These are phyloP conservation scores for Trichoderma gracile DNA, from an alignment of 2,329 filamentous ascomycete species.

Conservation along the genomic window DNA sequence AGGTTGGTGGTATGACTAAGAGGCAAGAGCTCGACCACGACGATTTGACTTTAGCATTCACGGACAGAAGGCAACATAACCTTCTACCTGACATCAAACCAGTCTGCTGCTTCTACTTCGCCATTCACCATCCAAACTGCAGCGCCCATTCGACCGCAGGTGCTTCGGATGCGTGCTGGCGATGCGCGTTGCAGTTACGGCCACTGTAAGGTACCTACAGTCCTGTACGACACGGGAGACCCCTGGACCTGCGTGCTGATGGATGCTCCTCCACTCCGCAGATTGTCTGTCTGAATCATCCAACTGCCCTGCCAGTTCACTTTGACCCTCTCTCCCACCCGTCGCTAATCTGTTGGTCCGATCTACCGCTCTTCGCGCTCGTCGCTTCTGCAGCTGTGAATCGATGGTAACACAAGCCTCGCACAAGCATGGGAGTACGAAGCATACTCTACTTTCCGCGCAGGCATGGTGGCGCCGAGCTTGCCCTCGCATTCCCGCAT, in stretches of 20 bases:
- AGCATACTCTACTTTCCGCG: constrained; percentile 4
- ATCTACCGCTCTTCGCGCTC: constrained; percentile 3
- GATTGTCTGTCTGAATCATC: background rate
- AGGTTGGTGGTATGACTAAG: background rate
- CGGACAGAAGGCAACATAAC: too few species aligned
- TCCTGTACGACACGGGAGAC: background rate
- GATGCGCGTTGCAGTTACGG: background rate
- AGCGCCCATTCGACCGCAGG: background rate
- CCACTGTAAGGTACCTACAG: too few species aligned
- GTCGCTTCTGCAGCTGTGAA: background rate
- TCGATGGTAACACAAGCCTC: background rate
- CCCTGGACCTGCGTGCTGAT: background rate
- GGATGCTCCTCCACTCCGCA: background rate
- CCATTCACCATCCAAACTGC: background rate
- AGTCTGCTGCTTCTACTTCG: background rate
- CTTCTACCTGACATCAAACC: background rate
- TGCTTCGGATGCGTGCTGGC: constrained; percentile 3
- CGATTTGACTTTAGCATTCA: too few species aligned
- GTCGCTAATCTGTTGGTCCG: constrained; percentile 18
- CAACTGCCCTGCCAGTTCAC: background rate
- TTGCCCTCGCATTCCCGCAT: constrained; percentile 11
- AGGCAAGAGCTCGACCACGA: background rate
- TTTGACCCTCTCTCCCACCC: background rate
- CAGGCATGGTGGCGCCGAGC: constrained; percentile 22
- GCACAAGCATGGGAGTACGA: background rate